Percentiles rank a stretch among this genome's conserved stretches.
Evolutionary conservation across 257 asterid species (phyloP).

Genomic region (Galeopsis tetrahit): DNA sequence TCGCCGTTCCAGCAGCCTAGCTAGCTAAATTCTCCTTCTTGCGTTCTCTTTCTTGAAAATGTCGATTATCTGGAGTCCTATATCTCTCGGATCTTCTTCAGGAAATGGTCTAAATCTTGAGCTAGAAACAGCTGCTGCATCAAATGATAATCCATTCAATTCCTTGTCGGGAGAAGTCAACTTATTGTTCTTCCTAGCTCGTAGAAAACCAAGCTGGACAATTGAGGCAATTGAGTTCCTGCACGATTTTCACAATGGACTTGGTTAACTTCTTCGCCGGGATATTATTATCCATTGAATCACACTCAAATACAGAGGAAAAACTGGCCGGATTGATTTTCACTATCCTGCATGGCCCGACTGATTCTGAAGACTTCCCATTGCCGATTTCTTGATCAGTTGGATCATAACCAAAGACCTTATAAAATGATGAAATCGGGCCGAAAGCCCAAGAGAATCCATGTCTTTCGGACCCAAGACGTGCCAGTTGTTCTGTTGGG

Average conservation of each 20-base stretch:
- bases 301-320: slow-evolving; percentile 82
- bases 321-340: slow-evolving; percentile 79
- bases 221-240: slow-evolving; percentile 69
- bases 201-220: slow-evolving; percentile 83
- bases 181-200: slow-evolving; percentile 62
- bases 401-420: slow-evolving; percentile 90
- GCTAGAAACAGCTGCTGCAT: slow-evolving; percentile 81
- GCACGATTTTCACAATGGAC: slow-evolving; percentile 54
- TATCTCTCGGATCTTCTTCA: slow-evolving; percentile 50
- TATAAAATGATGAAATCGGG: slow-evolving; percentile 89
- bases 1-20: slow-evolving; percentile 79
- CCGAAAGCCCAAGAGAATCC: slow-evolving; percentile 97
- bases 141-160: slow-evolving; percentile 65
- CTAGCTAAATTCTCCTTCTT: slow-evolving; percentile 91
- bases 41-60: slow-evolving; percentile 77
- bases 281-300: slow-evolving; percentile 78
- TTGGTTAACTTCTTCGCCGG: slow-evolving; percentile 73
- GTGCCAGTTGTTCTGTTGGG: slow-evolving; percentile 97
- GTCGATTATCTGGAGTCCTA: slow-evolving; percentile 40
- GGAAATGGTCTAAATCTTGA: slow-evolving; percentile 67
- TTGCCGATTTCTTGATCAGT: slow-evolving; percentile 85
- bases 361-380: slow-evolving; percentile 77
- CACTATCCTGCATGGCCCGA: slow-evolving; percentile 89
- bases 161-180: slow-evolving; percentile 61
- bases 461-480: slow-evolving; percentile 94